A percentile compares a stretch with the other conserved stretches of the same genome.
Conservation (phyloP, 352 stramenopile species). For the Peronosclerospora sorghi region DNA sequence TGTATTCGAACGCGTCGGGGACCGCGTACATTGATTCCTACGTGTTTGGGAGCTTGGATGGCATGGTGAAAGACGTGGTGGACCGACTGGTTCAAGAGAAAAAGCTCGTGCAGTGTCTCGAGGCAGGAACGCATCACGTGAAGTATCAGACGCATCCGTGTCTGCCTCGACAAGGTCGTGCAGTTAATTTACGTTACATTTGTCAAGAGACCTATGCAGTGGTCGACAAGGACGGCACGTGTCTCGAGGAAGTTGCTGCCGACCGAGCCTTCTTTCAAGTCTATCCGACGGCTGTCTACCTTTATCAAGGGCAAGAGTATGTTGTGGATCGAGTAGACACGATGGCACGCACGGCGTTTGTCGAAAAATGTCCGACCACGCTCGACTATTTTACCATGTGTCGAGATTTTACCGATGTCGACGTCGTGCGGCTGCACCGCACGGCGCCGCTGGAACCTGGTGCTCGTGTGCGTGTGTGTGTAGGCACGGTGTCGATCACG, state of each 20-base stretch:
- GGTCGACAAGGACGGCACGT: conserved; percentile 37
- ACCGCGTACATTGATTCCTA: conserved; percentile 53
- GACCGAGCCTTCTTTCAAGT: conserved; percentile 86
- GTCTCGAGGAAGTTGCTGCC: conserved; percentile 82
- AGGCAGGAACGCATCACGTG: conserved; percentile 20
- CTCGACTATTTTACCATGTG: conserved; percentile 84
- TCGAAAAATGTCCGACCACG: conserved; percentile 37
- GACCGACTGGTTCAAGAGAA: conserved; percentile 24
- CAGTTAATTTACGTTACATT: conserved; percentile 60
- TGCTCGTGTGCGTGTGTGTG: conserved; percentile 43
- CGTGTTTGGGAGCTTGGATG: conserved; percentile 32
- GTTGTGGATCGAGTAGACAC: conserved; percentile 83
- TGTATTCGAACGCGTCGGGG: conserved; percentile 62
- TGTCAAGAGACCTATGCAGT: conserved; percentile 51
- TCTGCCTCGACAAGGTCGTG: conserved; percentile 41
- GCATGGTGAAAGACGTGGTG: conserved; percentile 9
- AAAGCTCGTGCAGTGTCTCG: conserved; percentile 29
- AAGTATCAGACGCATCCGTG: conserved; percentile 50
- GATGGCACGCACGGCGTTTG: conserved; percentile 51
- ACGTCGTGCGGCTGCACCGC: conserved; percentile 63
- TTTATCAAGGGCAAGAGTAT: conserved; percentile 87
- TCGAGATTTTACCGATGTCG: conserved; percentile 82
- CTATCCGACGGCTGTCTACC: conserved; percentile 86
- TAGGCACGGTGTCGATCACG: conserved; percentile 67
- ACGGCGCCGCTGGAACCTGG: conserved; percentile 5